Base-by-base conservation (phyloP, 148 eudicot species). In the Selenicereus undatus region DNA sequence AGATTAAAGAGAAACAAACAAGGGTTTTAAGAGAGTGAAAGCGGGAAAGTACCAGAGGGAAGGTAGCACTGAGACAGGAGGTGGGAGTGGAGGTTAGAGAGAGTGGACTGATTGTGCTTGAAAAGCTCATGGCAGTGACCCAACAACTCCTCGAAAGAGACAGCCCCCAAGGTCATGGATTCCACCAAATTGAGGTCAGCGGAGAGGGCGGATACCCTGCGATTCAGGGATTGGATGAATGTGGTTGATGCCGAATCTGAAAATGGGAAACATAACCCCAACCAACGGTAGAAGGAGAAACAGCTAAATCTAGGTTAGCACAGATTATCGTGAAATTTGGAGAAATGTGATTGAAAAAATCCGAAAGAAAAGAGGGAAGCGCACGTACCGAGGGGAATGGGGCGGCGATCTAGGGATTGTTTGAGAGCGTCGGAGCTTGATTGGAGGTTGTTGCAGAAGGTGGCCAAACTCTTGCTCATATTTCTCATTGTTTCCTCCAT, bases 121-220 rank as follows among this genome's bases (percentile, higher is more conserved):
- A 84, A 89, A 43, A 96, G 87, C 83, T 96, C 91, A 52, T 88
- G 87, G 69, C 97, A 93, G 82, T 96, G 92, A 68, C 99, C 99
- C 60, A 96, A 78, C 1, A 96, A 88, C 93, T 96, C 99, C 89
- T 96, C 98, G 32, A 96, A 96, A 0, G 98, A 96, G 54, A 96
- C 94, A 4, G 97, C 89, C 1, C 88, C 92, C 2, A 90, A 85
- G 0, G 99, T 78, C 99, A 93, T 96, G 4, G 97, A 86, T 52
- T 96, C 98, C 22, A 96, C 88, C 85, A 92, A 74, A 80, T 92
- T 90, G 62, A 93, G 92, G 58, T 96, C 98, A 26, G 76, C 78
- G 71, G 84, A 78, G 27, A 92, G 76, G 43, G 87, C 52, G 2
- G 89, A 79, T 27, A 89, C 91, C 24, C 95, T 86, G 22, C 88